Conservation (phyloP, 331 rosid genomes). For the Prunus yedoensis region DNA sequence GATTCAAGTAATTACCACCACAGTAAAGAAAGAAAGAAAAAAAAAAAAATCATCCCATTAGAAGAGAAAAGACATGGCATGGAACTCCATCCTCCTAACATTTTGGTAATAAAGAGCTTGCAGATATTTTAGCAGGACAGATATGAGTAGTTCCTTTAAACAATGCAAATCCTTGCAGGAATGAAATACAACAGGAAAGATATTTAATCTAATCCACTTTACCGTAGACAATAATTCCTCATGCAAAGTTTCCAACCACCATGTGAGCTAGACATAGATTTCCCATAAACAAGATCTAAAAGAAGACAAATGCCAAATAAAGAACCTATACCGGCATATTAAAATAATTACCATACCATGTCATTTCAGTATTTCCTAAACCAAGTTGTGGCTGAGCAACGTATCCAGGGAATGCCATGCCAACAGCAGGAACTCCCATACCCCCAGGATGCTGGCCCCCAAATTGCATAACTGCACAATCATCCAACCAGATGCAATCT, state of each 20-base stretch:
- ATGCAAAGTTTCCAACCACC: not conserved
- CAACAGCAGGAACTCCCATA: slow-evolving; percentile 98
- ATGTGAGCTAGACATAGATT: not conserved
- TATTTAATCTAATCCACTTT: not conserved
- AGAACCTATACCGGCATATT: not conserved
- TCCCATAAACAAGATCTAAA: not conserved
- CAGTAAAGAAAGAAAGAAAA: not conserved
- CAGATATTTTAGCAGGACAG: not conserved
- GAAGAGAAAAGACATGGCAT: not conserved
- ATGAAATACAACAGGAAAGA: not conserved
- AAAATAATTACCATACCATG: slow-evolving; percentile 52
- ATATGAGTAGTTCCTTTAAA: not conserved
- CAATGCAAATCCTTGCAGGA: not conserved
- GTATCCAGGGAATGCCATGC: slow-evolving; percentile 99
- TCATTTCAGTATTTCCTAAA: slow-evolving; percentile 89
- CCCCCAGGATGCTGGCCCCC: slow-evolving; percentile 98
- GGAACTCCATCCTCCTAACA: not conserved
- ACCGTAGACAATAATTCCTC: not conserved
- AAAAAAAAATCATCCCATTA: not conserved
- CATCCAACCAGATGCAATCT: slow-evolving; percentile 15
- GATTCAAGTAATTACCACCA: slow-evolving; percentile 8
- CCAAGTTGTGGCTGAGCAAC: slow-evolving; percentile 87
- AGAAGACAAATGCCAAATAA: not conserved
- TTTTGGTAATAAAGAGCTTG: too few species aligned
- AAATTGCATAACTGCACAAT: slow-evolving; percentile 86